Percentiles rank a stretch among this genome's conserved stretches.
These are phyloP conservation scores for Triangularia verruculosa DNA, from an alignment of 2,329 filamentous ascomycete genomes.

Conservation along the genomic window DNA sequence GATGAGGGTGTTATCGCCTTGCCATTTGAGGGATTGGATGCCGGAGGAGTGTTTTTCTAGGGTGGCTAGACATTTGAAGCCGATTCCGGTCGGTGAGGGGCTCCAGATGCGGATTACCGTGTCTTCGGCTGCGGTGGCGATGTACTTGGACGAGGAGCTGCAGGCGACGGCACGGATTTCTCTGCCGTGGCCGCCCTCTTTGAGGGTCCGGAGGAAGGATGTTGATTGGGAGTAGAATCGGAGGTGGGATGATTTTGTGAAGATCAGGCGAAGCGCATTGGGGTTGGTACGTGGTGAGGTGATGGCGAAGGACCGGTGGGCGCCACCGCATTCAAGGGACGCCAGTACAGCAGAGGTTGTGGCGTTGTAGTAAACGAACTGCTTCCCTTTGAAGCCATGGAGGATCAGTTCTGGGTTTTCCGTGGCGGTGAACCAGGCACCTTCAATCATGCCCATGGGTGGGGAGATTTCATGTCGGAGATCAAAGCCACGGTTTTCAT, in stretches of 20 bases:
- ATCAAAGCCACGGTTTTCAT: constrained; percentile 32
- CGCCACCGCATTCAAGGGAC: constrained; percentile 77
- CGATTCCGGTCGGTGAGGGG: constrained; percentile 30
- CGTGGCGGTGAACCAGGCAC: constrained; percentile 54
- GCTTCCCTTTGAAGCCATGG: constrained; percentile 76
- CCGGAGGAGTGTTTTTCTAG: constrained; percentile 79
- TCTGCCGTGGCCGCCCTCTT: constrained; percentile 74
- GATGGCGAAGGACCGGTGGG: constrained; percentile 72
- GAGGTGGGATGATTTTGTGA: constrained; percentile 55
- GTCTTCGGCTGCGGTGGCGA: constrained; percentile 72
- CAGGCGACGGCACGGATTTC: constrained; percentile 64
- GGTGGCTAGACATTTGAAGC: constrained; percentile 54
- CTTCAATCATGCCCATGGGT: constrained; percentile 74
- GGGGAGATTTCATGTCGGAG: constrained; percentile 66
- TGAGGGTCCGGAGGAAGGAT: constrained; percentile 48
- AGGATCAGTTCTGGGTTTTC: constrained; percentile 52
- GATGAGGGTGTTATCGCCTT: constrained; percentile 68
- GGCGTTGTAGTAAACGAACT: constrained; percentile 81
- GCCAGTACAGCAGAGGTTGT: constrained; percentile 66
- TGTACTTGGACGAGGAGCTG: constrained; percentile 33
- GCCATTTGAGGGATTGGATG: constrained; percentile 78
- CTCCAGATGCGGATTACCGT: constrained; percentile 71
- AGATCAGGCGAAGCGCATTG: constrained; percentile 54
- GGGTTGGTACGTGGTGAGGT: constrained; percentile 17
- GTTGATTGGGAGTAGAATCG: constrained; percentile 23